Evolutionary conservation across 2,329 filamentous ascomycete genomes (phyloP).

Genomic region (Pseudocercospora pini-densiflorae): DNA sequence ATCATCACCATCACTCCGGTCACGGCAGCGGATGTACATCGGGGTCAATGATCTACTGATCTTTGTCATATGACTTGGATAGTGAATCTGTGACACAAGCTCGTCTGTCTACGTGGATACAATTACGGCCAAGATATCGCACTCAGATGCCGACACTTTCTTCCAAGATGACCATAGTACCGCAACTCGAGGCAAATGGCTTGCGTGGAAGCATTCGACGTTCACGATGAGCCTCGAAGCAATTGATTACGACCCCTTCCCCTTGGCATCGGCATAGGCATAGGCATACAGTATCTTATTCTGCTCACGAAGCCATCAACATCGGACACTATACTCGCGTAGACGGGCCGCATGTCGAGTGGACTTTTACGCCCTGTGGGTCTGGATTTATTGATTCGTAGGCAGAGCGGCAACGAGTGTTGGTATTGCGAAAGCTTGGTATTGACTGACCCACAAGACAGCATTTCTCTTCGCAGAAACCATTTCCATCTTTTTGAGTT

Average conservation of each 20-base stretch:
- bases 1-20: neutral
- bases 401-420: neutral
- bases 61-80: neutral
- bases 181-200: neutral
- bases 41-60: neutral
- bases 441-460: neutral
- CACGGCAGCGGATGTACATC: neutral
- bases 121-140: neutral
- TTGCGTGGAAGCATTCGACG: neutral
- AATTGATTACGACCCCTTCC: neutral
- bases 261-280: neutral
- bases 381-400: conserved; percentile 7
- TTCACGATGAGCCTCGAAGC: neutral
- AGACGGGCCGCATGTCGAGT: neutral
- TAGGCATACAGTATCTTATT: neutral
- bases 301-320: neutral
- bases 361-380: neutral
- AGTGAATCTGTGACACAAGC: neutral
- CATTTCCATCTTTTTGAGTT: neutral
- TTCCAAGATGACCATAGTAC: neutral
- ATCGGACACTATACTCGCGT: neutral
- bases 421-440: neutral
- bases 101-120: neutral
- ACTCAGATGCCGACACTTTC: neutral
- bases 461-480: neutral